Percentiles rank a stretch among this genome's conserved stretches.
These are phyloP conservation scores for Tylopilus sp. DNA, from an alignment of 1,284 basidiomycete genomes.

Conservation along the genomic window DNA sequence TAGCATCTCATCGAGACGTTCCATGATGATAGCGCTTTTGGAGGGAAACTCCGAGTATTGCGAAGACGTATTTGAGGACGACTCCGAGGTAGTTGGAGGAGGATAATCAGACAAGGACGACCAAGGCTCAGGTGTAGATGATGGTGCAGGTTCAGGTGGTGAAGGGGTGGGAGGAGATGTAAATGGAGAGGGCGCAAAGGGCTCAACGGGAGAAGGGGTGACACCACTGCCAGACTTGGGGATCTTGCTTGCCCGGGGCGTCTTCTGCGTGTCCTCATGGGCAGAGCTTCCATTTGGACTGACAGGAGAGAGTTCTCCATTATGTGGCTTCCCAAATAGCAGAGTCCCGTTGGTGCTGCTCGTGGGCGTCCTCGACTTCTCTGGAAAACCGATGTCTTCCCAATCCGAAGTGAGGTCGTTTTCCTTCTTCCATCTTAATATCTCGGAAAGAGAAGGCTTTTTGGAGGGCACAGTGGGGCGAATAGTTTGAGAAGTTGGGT, in stretches of 20 bases:
- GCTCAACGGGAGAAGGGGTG: conserved; percentile 27
- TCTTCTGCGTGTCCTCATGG: conserved; percentile 31
- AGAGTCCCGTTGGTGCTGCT: conserved; percentile 43
- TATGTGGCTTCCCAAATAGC: conserved; percentile 29
- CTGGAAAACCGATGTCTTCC: conserved; percentile 53
- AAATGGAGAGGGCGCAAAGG: conserved; percentile 14
- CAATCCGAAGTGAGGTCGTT: conserved; percentile 55
- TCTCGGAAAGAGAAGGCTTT: conserved; percentile 63
- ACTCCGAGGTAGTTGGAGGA: conserved; percentile 44
- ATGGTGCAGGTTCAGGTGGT: conserved; percentile 54
- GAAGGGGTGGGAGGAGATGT: conserved; percentile 42
- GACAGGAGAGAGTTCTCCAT: conserved; percentile 24
- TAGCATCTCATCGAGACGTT: conserved; percentile 65
- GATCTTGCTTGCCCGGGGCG: conserved; percentile 33
- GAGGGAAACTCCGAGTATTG: conserved; percentile 39
- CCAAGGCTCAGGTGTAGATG: conserved; percentile 68
- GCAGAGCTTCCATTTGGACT: conserved; percentile 24
- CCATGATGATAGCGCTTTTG: conserved; percentile 49
- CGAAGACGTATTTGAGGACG: conserved; percentile 46
- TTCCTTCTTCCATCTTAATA: conserved; percentile 52
- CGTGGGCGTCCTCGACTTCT: conserved; percentile 46
- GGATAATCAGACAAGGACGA: conserved; percentile 37
- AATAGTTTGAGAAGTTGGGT: conserved; percentile 30
- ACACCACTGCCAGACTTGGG: conserved; percentile 25
- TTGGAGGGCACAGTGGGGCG: conserved; percentile 39